phyloP scores from a whole-genome alignment of 2,329 filamentous ascomycete species.

The Fusarium setosum region DNA sequence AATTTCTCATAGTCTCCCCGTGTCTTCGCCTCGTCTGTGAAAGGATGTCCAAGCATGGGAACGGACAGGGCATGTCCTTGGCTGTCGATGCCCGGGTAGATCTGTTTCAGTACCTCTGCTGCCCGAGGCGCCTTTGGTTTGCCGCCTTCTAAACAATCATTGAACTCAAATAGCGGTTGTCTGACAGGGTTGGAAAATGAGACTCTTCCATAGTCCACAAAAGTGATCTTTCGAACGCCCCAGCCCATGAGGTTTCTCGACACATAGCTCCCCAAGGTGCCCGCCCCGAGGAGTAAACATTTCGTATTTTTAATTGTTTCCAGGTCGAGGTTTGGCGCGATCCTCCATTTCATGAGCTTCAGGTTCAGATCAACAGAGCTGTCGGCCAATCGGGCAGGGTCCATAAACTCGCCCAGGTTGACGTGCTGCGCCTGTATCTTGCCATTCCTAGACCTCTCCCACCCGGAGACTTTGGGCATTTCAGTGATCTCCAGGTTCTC shows the following conservation, averaged over 20 bases:
- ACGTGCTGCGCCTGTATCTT: conserved; percentile 84
- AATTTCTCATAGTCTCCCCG: conserved; percentile 81
- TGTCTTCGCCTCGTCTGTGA: conserved; percentile 76
- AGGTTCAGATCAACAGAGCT: conserved; percentile 96
- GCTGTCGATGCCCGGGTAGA: conserved; percentile 90
- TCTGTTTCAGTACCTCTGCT: conserved; percentile 81
- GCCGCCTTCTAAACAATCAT: conserved; percentile 88
- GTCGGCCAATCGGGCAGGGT: conserved; percentile 87
- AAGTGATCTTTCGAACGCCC: conserved; percentile 95
- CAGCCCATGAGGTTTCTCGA: conserved; percentile 92
- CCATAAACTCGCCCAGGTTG: conserved; percentile 92
- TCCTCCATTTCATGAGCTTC: conserved; percentile 98
- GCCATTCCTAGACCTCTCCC: conserved; percentile 85
- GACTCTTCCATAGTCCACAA: conserved; percentile 92
- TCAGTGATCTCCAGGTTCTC: conserved; percentile 57
- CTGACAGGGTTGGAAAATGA: conserved; percentile 97
- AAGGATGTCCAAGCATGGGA: conserved; percentile 94
- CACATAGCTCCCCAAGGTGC: conserved; percentile 94
- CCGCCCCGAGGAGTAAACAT: conserved; percentile 90
- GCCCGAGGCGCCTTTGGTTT: conserved; percentile 85
- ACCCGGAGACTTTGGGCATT: conserved; percentile 93
- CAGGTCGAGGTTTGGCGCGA: conserved; percentile 87
- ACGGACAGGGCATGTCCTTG: conserved; percentile 85
- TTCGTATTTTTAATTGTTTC: conserved; percentile 90
- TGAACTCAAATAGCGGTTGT: conserved; percentile 91